Evolutionary conservation across 768 basidiomycete species (phyloP), one percentile per base, ranked within the genome.

Genomic region (Leccinellum rugosiceps): DNA sequence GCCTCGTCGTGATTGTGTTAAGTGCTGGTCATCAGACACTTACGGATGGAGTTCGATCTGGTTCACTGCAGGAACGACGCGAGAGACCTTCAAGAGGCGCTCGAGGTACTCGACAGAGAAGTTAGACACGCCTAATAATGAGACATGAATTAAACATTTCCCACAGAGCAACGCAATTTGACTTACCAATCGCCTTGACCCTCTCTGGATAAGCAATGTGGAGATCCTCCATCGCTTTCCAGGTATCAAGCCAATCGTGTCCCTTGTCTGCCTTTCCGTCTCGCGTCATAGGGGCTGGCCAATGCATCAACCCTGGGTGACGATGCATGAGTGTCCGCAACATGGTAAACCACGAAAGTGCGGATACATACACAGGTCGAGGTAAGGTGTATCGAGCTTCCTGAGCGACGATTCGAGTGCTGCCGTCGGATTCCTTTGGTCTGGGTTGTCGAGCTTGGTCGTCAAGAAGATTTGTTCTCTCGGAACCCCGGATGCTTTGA

Each of bases 391-490:
- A 30, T 82, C 83, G 48, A 96, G 84, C 53, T 79, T 76, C 63
- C 77, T 74, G 56, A 95, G 79, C n/a, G 89, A 88, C 30, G 73
- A 72, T 58, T 87, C 78, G 28, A 96, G 77, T n/a, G 86, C 84
- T 52, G 80, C 80, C 44, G 77, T 78, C 9, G 83, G 80, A 32
- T 78, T 70, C 56, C 75, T 72, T 67, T 91, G 90, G 68, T 86
- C 82, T 49, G 76, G 71, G 71, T 86, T 86, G 66, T 81, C 77
- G 54, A 88, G 78, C 72, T 88, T 88, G 57, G 86, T 88, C 57
- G 90, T 92, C 58, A 95, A 73, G 80, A 94, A 95, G 72, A 95
- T 80, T 55, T 85, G 76, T 34, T 77, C 76, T 56, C 94, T 83
- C 6, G 83, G 78, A 15, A 94, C 83, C 11, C 90, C 92, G 23